Base-by-base conservation (phyloP, 345 rosid genomes). In the Eucalyptus shirleyi region DNA sequence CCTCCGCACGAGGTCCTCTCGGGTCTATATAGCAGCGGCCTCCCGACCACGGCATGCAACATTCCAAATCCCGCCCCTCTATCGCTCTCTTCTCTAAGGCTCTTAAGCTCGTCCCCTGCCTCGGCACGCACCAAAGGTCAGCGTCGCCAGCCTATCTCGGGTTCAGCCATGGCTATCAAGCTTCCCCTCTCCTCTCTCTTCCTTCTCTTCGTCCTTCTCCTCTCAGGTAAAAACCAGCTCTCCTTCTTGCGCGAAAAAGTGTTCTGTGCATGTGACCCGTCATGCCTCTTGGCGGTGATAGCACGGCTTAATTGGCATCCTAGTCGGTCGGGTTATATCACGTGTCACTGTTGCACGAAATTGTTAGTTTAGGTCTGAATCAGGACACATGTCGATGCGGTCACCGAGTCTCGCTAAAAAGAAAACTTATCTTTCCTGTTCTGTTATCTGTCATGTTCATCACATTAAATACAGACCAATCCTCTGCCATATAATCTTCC, bases 261-360 rank as follows among this genome's bases (percentile, higher is more conserved):
- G 72, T 30, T 30, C 5, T 30, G 5, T 30, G 72, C 37, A 30
- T 30, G 72, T 65, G 16, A 77, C 28, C 30, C 16, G 5, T 21
- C 8, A 4, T 5, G 12, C 15, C 30, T 3, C 3, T 21, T 15
- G 83, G 16, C 9, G 2, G 30, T 21, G 16, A 21, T 77, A 4
- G 42, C 83, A 21, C 1, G 28, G 24, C 6, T 1, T 40, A 15
- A 40, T 9, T 0, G 47, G 42, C 47, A 12, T 21, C 9, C 9
- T 6, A 6, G 3, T 11, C 3, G 2, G 3, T 72, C 0, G 2
- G 8, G 8, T 72, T 37, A 37, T 5, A 37, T 77, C 47, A 37
- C 0, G 1, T 40, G 30, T 21, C 26, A 2, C 7, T 34, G 4
- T 40, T 3, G 14, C 28, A 6, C 2, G 1, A 10, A 37, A 0